Percentiles rank a stretch among this genome's conserved stretches.
Conservation (phyloP, 2,329 filamentous ascomycete species). For the Cryphonectria carpinicola region DNA sequence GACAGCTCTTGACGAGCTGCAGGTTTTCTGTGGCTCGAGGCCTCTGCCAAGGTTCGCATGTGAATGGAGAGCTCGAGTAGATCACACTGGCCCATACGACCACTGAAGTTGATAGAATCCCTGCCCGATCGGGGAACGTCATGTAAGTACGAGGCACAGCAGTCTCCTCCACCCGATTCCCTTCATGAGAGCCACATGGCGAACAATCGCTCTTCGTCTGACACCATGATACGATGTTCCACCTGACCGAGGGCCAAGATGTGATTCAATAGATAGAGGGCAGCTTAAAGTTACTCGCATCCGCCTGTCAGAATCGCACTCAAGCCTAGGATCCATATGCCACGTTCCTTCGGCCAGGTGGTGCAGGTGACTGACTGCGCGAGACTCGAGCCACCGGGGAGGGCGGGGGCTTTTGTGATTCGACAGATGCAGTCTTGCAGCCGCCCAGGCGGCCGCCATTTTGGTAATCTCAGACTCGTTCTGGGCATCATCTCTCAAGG, state of each 20-base stretch:
- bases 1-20: conserved; percentile 23
- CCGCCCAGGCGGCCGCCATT: not conserved
- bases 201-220: not conserved
- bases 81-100: not conserved
- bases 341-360: not conserved
- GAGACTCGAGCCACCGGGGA: not conserved
- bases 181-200: not conserved
- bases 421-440: not conserved
- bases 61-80: not conserved
- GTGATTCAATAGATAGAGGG: not conserved
- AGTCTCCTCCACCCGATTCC: not conserved
- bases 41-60: conserved; percentile 8
- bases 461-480: not conserved
- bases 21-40: conserved; percentile 14
- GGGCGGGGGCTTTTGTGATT: not conserved
- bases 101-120: not conserved
- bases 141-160: conserved; percentile 24
- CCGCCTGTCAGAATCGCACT: not conserved
- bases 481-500: not conserved
- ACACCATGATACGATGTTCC: not conserved
- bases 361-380: not conserved
- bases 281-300: not conserved
- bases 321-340: not conserved
- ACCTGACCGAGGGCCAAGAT: not conserved
- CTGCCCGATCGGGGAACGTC: not conserved